Evolutionary conservation across 352 stramenopile species (phyloP), one percentile per base, ranked within the genome.

Genomic region (Aphanomyces astaci): DNA sequence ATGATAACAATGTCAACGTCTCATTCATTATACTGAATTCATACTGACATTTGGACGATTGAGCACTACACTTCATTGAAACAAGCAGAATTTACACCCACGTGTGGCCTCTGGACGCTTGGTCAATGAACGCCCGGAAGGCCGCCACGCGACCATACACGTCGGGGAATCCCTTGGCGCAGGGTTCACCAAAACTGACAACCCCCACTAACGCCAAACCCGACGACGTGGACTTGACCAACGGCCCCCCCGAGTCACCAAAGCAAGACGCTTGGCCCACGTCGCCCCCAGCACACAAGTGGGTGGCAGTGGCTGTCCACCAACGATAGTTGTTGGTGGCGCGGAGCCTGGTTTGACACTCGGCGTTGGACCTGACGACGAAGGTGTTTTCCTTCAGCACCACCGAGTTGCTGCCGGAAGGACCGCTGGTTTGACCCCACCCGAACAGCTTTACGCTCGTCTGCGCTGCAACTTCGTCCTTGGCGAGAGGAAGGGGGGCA

Each of bases 61-160:
- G n/a, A n/a, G n/a, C n/a, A n/a, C n/a, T n/a, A n/a, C n/a, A n/a
- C n/a, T n/a, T n/a, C n/a, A n/a, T n/a, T n/a, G n/a, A n/a, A n/a
- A n/a, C n/a, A n/a, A 43, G 36, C 36, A 15, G 7, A 43, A 43
- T 15, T 15, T 15, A 43, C 13, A 25, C 45, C 45, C 45, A 53
- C 9, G 9, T 53, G 9, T 25, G 45, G 4, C 45, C 45, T 24
- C 22, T 10, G 9, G 45, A n/a, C 5, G 9, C 13, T 24, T 53
- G 9, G 45, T 74, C 46, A 15, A 80, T 72, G 54, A 82, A 82
- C 9, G 31, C 10, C 7, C 33, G 22, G 22, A 79, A 25, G 32
- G 36, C 63, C 4, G 67, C 63, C 25, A 78, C 69, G 17, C 76
- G 74, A 48, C 65, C 72, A 57, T 82, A 82, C 25, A 82, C 55